Percentiles rank a stretch among this genome's conserved stretches.
Conservation (phyloP, 2,329 filamentous ascomycete genomes). For the Sclerotinia subarctica region DNA sequence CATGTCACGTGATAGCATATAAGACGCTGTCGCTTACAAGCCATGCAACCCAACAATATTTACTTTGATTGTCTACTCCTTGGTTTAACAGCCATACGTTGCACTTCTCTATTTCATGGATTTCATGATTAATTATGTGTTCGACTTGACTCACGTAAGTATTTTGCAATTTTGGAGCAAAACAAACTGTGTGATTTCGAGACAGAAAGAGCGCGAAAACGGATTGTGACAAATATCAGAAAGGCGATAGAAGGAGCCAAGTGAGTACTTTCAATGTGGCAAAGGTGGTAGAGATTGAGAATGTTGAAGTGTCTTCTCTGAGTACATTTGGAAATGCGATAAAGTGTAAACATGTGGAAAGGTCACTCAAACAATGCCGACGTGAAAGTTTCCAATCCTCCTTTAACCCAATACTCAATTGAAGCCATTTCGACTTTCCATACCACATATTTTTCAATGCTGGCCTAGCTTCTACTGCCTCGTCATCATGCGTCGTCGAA, state of each 20-base stretch:
- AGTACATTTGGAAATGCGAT: no score
- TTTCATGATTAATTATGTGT: background rate
- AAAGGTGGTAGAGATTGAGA: background rate
- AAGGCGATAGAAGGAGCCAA: constrained; percentile 37
- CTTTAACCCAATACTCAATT: background rate
- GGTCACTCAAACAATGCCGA: background rate
- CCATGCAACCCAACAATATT: no score
- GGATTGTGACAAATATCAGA: constrained; percentile 46
- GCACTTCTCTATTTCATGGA: background rate
- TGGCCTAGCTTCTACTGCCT: background rate
- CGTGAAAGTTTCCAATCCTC: background rate
- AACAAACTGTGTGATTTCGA: constrained; percentile 39
- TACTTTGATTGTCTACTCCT: background rate
- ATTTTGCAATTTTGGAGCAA: background rate
- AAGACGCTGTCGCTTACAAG: no score
- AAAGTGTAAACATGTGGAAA: no score
- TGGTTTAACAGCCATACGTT: background rate
- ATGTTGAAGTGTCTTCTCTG: no score
- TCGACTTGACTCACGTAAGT: background rate
- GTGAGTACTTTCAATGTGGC: background rate
- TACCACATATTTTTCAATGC: background rate
- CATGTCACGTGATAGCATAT: background rate
- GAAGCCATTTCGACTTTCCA: background rate
- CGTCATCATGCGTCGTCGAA: background rate
- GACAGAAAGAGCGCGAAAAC: constrained; percentile 31